Evolutionary conservation across 208 protist genomes (phyloP).

Genomic region (Crithidia mellificae): DNA sequence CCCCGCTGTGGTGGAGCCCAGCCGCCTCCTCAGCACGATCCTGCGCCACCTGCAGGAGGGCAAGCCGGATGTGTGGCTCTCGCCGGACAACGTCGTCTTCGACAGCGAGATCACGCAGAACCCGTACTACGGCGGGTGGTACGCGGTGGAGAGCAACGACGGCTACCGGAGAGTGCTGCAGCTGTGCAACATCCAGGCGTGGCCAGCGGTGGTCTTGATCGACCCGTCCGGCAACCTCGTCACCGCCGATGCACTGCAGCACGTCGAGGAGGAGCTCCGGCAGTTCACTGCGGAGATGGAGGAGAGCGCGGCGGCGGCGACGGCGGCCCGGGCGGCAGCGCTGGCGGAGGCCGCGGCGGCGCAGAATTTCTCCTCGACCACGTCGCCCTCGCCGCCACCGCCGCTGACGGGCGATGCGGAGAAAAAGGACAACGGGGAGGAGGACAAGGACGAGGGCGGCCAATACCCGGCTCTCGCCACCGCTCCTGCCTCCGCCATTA

Average conservation of each 20-base stretch:
- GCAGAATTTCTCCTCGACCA: not conserved
- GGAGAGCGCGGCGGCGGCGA: slow-evolving; percentile 1
- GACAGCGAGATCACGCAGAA: slow-evolving; percentile 39
- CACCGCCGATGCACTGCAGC: slow-evolving; percentile 42
- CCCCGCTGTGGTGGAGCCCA: not conserved
- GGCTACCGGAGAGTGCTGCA: slow-evolving; percentile 63
- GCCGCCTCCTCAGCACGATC: slow-evolving; percentile 13
- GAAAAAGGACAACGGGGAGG: not conserved
- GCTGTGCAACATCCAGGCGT: slow-evolving; percentile 43
- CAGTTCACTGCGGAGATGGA: slow-evolving; percentile 28
- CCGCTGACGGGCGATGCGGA: not conserved
- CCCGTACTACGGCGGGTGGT: slow-evolving; percentile 72
- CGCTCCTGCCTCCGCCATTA: no score
- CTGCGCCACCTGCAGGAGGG: slow-evolving; percentile 25
- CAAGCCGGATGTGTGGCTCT: slow-evolving; percentile 20
- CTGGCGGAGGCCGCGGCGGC: slow-evolving; percentile 2
- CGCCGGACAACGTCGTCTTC: slow-evolving; percentile 40
- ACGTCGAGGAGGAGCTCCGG: slow-evolving; percentile 60
- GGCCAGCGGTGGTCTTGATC: slow-evolving; percentile 67
- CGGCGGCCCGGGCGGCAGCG: slow-evolving; percentile 2
- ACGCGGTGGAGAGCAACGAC: slow-evolving; percentile 53
- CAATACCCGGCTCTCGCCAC: no score
- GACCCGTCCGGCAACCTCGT: slow-evolving; percentile 59
- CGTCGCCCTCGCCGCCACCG: slow-evolving; percentile 10
- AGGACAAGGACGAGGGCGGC: not conserved